These are phyloP conservation scores for Aspergillus pseudoterreus DNA, from an alignment of 2,329 filamentous ascomycete species.

Conservation along the genomic window DNA sequence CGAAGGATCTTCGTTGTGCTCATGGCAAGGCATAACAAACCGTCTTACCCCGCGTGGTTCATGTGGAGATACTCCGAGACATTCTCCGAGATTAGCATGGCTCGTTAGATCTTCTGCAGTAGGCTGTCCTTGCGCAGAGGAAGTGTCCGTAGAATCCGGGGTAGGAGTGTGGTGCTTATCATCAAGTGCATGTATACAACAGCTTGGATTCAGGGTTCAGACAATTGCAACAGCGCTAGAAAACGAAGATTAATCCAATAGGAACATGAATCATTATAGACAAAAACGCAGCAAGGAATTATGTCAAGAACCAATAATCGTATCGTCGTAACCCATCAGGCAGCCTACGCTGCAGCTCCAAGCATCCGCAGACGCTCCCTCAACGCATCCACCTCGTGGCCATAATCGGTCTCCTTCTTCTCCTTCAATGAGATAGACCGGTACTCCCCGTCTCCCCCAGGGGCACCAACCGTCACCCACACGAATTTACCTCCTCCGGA, in stretches of 20 bases:
- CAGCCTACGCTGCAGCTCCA: conserved; percentile 13
- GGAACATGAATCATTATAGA: background rate
- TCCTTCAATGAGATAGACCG: conserved; percentile 35
- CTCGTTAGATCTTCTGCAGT: too few relatives aligned
- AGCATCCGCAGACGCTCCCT: conserved; percentile 27
- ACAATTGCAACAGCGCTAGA: background rate
- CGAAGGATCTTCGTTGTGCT: background rate
- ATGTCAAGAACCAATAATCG: conserved; percentile 13
- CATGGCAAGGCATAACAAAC: background rate
- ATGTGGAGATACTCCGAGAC: conserved; percentile 1
- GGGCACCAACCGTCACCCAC: conserved; percentile 50
- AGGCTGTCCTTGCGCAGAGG: too few relatives aligned
- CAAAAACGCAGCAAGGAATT: background rate
- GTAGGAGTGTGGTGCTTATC: too few relatives aligned
- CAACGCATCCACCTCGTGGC: conserved; percentile 27
- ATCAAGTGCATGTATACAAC: too few relatives aligned
- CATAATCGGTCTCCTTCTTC: conserved; percentile 19
- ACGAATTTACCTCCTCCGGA: conserved; percentile 47
- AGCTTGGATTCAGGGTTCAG: too few relatives aligned
- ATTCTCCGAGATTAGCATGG: background rate
- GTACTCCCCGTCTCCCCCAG: conserved; percentile 45
- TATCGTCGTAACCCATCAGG: conserved; percentile 20
- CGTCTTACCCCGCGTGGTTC: background rate
- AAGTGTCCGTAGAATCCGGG: too few relatives aligned
- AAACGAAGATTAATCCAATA: background rate